phyloP scores from a whole-genome alignment of 2,329 filamentous ascomycete species.

The Blastomyces parvus region DNA sequence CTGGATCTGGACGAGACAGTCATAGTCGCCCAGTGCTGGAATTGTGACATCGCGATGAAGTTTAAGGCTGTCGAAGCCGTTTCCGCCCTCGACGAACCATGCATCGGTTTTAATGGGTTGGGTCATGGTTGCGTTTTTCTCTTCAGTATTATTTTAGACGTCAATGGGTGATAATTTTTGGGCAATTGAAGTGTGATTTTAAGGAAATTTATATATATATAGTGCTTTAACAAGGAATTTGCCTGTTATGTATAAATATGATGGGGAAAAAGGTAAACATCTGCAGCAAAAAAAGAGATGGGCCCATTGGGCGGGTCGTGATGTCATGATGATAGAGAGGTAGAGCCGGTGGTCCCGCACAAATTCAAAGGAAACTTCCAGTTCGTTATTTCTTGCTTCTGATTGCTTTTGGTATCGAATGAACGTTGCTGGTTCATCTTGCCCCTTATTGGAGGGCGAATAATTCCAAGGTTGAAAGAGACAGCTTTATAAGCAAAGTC shows the following conservation, averaged over 20 bases:
- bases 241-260: no score
- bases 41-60: conserved; percentile 4
- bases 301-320: neutral
- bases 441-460: neutral
- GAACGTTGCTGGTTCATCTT: neutral
- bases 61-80: conserved; percentile 8
- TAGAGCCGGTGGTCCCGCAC: neutral
- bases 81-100: conserved; percentile 2
- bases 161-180: neutral
- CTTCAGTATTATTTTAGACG: neutral
- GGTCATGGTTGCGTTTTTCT: neutral
- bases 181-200: neutral
- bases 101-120: neutral
- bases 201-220: no score
- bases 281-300: neutral
- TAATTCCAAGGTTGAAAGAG: no score
- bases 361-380: neutral
- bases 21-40: conserved; percentile 49
- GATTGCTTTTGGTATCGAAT: neutral
- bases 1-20: conserved; percentile 60
- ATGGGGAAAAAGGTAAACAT: neutral
- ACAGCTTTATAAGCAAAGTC: no score
- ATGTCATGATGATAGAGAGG: conserved; percentile 3
- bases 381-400: neutral
- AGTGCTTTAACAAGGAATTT: no score